These are phyloP conservation scores for Cnidoscolus chayamansa DNA, from an alignment of 441 rosid species.

Conservation along the genomic window DNA sequence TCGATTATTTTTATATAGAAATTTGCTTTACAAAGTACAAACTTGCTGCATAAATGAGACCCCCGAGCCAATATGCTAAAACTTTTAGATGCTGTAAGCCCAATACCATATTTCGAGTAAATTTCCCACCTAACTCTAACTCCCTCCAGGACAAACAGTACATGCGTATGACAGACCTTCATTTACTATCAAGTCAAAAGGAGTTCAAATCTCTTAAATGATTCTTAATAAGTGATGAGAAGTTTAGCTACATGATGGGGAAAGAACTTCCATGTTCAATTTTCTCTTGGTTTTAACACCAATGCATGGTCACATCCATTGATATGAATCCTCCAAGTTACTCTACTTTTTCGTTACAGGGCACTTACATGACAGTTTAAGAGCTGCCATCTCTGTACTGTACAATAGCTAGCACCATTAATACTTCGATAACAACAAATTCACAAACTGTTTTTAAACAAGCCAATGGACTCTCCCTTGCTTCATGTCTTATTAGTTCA, in stretches of 20 bases:
- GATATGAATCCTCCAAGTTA: slow-evolving; percentile 7
- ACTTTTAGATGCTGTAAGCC: neutral
- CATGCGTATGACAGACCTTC: slow-evolving; percentile 6
- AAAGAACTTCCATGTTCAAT: slow-evolving; percentile 8
- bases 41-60: no score
- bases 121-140: slow-evolving; percentile 27
- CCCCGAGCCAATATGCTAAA: neutral
- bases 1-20: no score
- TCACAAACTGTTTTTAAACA: slow-evolving; percentile 8
- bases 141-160: slow-evolving; percentile 9
- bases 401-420: slow-evolving; percentile 23
- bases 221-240: neutral
- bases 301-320: slow-evolving; percentile 40
- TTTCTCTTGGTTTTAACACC: slow-evolving; percentile 26
- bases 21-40: no score
- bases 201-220: slow-evolving; percentile 18
- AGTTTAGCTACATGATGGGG: slow-evolving; percentile 21
- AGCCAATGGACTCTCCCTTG: neutral
- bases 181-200: slow-evolving; percentile 5
- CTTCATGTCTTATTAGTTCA: slow-evolving; percentile 31
- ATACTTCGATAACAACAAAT: neutral
- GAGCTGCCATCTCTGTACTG: slow-evolving; percentile 15
- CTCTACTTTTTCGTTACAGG: slow-evolving; percentile 21
- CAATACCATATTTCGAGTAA: slow-evolving; percentile 10
- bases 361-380: slow-evolving; percentile 18